A percentile compares a stretch with the other conserved stretches of the same genome.
These are phyloP conservation scores for Nakazawaea peltata DNA, from an alignment of 805 yeast genomes.

Conservation along the genomic window DNA sequence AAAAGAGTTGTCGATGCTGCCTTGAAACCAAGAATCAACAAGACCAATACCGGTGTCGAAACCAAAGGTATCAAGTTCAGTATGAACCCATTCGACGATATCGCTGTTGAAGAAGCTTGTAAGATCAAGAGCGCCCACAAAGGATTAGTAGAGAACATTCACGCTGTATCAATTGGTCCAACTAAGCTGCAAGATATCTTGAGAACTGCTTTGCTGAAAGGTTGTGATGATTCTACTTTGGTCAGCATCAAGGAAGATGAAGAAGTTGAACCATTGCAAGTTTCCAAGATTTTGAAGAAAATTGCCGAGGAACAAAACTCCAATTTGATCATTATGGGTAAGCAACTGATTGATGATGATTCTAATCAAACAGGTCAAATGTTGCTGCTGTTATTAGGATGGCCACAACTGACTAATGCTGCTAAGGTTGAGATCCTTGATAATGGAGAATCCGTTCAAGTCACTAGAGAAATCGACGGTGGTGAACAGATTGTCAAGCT, in stretches of 20 bases:
- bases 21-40: slow-evolving; percentile 85
- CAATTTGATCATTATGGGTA: slow-evolving; percentile 84
- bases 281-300: slow-evolving; percentile 77
- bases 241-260: slow-evolving; percentile 69
- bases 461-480: slow-evolving; percentile 92
- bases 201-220: slow-evolving; percentile 89
- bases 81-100: slow-evolving; percentile 96
- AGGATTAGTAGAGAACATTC: slow-evolving; percentile 66
- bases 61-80: slow-evolving; percentile 86
- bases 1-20: slow-evolving; percentile 94
- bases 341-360: slow-evolving; percentile 96
- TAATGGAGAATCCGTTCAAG: slow-evolving; percentile 45
- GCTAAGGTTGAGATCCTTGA: slow-evolving; percentile 65
- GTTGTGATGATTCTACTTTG: slow-evolving; percentile 81
- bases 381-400: slow-evolving; percentile 84
- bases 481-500: slow-evolving; percentile 82
- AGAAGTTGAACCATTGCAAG: slow-evolving; percentile 74
- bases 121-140: slow-evolving; percentile 63
- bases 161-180: slow-evolving; percentile 89
- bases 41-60: slow-evolving; percentile 76
- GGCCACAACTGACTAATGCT: slow-evolving; percentile 98
- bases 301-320: slow-evolving; percentile 62
- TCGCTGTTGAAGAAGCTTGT: slow-evolving; percentile 93
- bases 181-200: slow-evolving; percentile 80
- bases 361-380: slow-evolving; percentile 94